These are phyloP conservation scores for Nicotiana otophora DNA, from an alignment of 257 asterid genomes.

Conservation along the genomic window DNA sequence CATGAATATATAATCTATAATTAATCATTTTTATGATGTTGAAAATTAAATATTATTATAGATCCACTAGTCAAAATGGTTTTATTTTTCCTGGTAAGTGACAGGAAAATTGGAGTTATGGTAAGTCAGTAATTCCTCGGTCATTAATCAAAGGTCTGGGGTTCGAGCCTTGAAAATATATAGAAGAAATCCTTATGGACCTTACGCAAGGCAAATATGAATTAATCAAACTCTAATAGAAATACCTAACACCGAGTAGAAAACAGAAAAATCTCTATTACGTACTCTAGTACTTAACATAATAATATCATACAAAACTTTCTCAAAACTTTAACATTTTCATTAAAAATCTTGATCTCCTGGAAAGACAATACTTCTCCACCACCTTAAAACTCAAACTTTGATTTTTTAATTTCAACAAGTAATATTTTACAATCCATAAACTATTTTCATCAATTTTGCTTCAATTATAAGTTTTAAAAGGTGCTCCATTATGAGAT, in stretches of 20 bases:
- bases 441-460: slow-evolving; percentile 35
- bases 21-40: too few species aligned
- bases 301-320: neutral
- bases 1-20: too few species aligned
- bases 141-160: too few species aligned
- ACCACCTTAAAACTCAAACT: slow-evolving; percentile 22
- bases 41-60: too few species aligned
- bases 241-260: neutral
- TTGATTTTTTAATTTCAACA: slow-evolving; percentile 26
- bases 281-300: neutral
- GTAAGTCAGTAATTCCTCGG: too few species aligned
- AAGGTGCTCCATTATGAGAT: slow-evolving; percentile 31
- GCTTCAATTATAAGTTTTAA: slow-evolving; percentile 45
- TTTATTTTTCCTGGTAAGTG: too few species aligned
- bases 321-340: neutral
- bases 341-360: neutral
- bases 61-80: too few species aligned
- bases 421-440: slow-evolving; percentile 48
- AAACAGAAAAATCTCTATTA: neutral
- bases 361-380: neutral
- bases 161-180: too few species aligned
- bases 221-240: too few species aligned
- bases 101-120: too few species aligned
- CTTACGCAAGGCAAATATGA: too few species aligned
- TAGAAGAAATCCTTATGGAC: too few species aligned